Percentiles rank a stretch among this genome's conserved stretches.
These are phyloP conservation scores for Strigomonas oncopelti DNA, from an alignment of 208 protist species.

Conservation along the genomic window DNA sequence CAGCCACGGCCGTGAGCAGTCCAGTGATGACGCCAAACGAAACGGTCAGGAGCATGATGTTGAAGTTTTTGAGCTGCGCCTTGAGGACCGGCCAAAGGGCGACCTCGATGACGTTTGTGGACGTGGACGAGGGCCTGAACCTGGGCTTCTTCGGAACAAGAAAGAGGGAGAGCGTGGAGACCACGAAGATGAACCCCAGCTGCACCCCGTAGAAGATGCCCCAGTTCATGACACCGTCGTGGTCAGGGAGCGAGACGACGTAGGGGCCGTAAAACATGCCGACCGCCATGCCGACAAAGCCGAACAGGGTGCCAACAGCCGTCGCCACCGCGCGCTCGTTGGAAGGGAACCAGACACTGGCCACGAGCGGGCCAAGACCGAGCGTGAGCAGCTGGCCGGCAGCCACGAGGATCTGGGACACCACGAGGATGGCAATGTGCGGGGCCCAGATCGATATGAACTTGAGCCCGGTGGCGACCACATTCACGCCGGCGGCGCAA, in stretches of 20 bases:
- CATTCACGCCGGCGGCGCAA: slow-evolving; percentile 23
- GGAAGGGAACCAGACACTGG: slow-evolving; percentile 46
- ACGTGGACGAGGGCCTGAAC: slow-evolving; percentile 28
- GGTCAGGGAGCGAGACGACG: slow-evolving; percentile 33
- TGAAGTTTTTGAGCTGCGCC: slow-evolving; percentile 20
- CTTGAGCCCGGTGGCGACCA: slow-evolving; percentile 30
- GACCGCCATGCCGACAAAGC: slow-evolving; percentile 53
- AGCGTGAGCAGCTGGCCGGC: slow-evolving; percentile 38
- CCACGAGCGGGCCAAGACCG: slow-evolving; percentile 35
- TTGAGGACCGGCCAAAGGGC: slow-evolving; percentile 22
- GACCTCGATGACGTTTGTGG: slow-evolving; percentile 17
- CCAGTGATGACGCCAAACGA: slow-evolving; percentile 41
- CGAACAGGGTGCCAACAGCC: slow-evolving; percentile 32
- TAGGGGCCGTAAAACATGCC: slow-evolving; percentile 59
- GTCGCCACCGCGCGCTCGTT: slow-evolving; percentile 48
- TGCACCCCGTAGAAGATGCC: slow-evolving; percentile 29
- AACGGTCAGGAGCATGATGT: slow-evolving; percentile 29
- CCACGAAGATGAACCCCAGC: slow-evolving; percentile 22
- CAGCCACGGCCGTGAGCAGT: slow-evolving; percentile 31
- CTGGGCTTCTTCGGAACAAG: slow-evolving; percentile 25
- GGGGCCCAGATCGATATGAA: slow-evolving; percentile 35
- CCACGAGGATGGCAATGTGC: slow-evolving; percentile 30
- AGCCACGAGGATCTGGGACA: slow-evolving; percentile 37
- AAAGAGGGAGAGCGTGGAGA: slow-evolving; percentile 17
- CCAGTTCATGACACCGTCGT: slow-evolving; percentile 20